Evolutionary conservation across 805 yeast species (phyloP).

Genomic region (Teunomyces atbi): DNA sequence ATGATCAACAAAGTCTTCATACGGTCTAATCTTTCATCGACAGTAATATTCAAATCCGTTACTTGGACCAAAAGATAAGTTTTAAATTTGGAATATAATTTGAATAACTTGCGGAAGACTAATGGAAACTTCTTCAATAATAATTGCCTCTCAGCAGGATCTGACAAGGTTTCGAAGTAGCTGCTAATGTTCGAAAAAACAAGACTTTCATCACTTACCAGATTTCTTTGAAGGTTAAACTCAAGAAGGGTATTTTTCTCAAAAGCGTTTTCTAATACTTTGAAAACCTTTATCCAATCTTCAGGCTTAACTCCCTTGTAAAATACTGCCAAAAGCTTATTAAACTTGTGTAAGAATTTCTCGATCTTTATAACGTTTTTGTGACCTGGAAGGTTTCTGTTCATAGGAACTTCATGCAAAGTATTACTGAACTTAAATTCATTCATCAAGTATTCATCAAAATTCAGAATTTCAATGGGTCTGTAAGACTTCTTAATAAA

Average conservation of each 20-base stretch:
- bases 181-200: conserved; percentile 64
- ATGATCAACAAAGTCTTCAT: conserved; percentile 69
- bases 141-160: conserved; percentile 39
- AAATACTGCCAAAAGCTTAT: conserved; percentile 56
- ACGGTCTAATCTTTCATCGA: conserved; percentile 59
- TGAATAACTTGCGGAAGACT: conserved; percentile 63
- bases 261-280: conserved; percentile 67
- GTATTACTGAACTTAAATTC: conserved; percentile 42
- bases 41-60: conserved; percentile 56
- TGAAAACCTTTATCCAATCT: conserved; percentile 80
- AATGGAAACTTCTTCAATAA: conserved; percentile 56
- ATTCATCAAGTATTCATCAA: conserved; percentile 37
- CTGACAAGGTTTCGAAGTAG: conserved; percentile 64
- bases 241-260: conserved; percentile 59
- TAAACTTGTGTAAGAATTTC: conserved; percentile 60
- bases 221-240: conserved; percentile 42
- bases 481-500: conserved; percentile 71
- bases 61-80: conserved; percentile 63
- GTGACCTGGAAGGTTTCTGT: conserved; percentile 45
- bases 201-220: conserved; percentile 52
- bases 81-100: conserved; percentile 65
- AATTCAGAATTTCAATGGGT: conserved; percentile 47
- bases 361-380: conserved; percentile 51
- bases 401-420: conserved; percentile 46
- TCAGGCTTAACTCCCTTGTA: conserved; percentile 56